Percentiles rank a stretch among this genome's conserved stretches.
phyloP scores from a whole-genome alignment of 192 early-diverging fungal genomes.

The Chytriomyces sp. region DNA sequence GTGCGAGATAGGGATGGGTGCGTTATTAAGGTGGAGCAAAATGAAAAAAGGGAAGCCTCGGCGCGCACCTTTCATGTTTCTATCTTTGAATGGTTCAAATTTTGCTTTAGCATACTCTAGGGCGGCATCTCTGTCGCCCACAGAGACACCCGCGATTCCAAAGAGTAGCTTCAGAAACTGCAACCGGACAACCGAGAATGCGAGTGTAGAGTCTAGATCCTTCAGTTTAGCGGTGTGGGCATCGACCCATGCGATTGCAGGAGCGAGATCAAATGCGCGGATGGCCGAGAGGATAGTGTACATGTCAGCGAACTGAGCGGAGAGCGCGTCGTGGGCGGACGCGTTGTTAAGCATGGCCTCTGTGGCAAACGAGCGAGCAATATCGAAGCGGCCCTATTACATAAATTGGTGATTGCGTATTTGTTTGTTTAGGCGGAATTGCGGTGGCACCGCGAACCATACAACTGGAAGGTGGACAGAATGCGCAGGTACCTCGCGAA shows the following conservation, averaged over 20 bases:
- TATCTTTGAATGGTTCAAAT: conserved; percentile 66
- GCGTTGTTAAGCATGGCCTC: conserved; percentile 34
- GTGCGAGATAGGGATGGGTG: neutral
- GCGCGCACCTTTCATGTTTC: conserved; percentile 65
- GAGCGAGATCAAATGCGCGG: conserved; percentile 54
- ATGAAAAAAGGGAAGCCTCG: neutral
- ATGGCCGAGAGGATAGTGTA: conserved; percentile 72
- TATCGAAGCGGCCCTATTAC: conserved; percentile 72
- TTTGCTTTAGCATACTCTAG: conserved; percentile 73
- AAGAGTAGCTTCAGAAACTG: conserved; percentile 77
- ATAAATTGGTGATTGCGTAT: conserved; percentile 73
- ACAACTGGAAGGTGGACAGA: neutral
- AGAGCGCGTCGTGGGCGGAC: conserved; percentile 38
- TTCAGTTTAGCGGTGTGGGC: conserved; percentile 58
- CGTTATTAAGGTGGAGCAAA: neutral
- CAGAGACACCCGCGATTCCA: neutral
- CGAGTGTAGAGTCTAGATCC: conserved; percentile 64
- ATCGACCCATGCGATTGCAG: conserved; percentile 78
- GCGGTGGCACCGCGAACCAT: conserved; percentile 57
- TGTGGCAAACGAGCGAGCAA: conserved; percentile 66
- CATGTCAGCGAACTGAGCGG: conserved; percentile 81
- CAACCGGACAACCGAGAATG: conserved; percentile 83
- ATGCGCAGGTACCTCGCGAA: conserved; percentile 50
- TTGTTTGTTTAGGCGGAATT: no score
- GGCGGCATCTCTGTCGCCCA: conserved; percentile 53